Evolutionary conservation across 1,284 basidiomycete species (phyloP), one percentile per base, ranked within the genome.

Genomic region (Rhodotorula sp.): DNA sequence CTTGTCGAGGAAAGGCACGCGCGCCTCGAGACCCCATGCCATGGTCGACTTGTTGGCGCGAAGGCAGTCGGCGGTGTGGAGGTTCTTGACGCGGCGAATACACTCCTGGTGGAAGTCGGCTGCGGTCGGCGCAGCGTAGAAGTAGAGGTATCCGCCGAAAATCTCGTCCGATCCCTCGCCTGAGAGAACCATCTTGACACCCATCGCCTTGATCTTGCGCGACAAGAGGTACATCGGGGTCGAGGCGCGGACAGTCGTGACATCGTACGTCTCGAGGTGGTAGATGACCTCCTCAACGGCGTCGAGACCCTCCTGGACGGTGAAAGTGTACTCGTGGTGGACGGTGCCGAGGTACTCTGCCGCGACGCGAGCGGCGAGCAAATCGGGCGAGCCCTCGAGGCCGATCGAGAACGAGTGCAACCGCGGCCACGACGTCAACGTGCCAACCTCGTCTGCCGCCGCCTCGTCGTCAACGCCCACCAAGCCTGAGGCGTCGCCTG

Each of bases 41-140:
- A 99, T 99, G 13, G 96, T 99, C 57, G 92, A 94, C 91, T 99
- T 99, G 88, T 99, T 99, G 71, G 96, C 96, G 70, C 96, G 88
- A 71, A 99, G 85, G 81, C 96, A 99, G 81, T 99, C 96, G 51
- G 96, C 86, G 3, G 95, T 98, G 82, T 99, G 95, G 64, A 99
- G 84, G 85, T 98, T 95, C 84, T 99, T 99, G 77, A 98, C 94
- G 53, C 96, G 89, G 78, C 89, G 88, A 63, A 98, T 90, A 76
- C 88, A 89, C 82, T 99, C 96, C 80, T 96, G 91, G 84, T 99
- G 93, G 86, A 99, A 97, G 28, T 93, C 89, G 74, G 83, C 84
- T 64, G 87, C 83, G 78, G 94, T 88, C 22, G 96, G 96, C 0
- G 96, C 96, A 54, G 95, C 95, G 81, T 99, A 95, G 89, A 99